These are phyloP conservation scores for Fusarium circinatum DNA, from an alignment of 2,329 filamentous ascomycete genomes.

Conservation along the genomic window DNA sequence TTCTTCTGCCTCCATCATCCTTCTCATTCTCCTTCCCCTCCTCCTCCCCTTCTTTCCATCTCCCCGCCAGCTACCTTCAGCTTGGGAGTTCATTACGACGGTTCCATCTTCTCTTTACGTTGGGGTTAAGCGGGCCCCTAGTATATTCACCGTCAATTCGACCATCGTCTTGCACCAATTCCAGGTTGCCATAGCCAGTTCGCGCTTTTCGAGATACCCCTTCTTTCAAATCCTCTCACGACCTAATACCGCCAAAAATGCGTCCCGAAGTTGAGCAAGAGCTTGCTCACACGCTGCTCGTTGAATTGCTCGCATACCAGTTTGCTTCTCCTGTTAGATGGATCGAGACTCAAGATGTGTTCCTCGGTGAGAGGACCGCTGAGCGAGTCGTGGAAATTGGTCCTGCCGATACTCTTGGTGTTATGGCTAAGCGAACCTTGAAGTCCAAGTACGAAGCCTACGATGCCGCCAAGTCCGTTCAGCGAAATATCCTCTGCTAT, in stretches of 20 bases:
- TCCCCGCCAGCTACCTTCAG: constrained; percentile 43
- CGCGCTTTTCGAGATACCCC: constrained; percentile 46
- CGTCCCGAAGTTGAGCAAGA: constrained; percentile 99
- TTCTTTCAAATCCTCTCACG: constrained; percentile 41
- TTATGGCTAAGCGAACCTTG: constrained; percentile 96
- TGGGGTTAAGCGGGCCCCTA: constrained; percentile 43
- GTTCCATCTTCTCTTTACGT: constrained; percentile 37
- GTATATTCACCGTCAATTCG: constrained; percentile 40
- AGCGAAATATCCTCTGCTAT: constrained; percentile 98
- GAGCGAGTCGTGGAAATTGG: constrained; percentile 98
- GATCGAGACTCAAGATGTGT: constrained; percentile 99
- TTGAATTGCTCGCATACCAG: constrained; percentile 98
- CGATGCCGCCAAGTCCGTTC: constrained; percentile 94
- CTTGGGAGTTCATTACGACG: constrained; percentile 42
- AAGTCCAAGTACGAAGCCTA: constrained; percentile 99
- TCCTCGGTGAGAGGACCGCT: constrained; percentile 93
- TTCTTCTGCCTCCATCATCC: constrained; percentile 40
- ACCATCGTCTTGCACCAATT: constrained; percentile 39
- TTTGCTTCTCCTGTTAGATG: constrained; percentile 99
- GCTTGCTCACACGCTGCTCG: constrained; percentile 96
- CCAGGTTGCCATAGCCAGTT: constrained; percentile 41
- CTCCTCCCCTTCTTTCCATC: constrained; percentile 25
- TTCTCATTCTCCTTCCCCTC: constrained; percentile 23
- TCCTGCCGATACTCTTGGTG: constrained; percentile 94
- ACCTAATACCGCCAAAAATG: constrained; percentile 68